Percentiles rank a stretch among this genome's conserved stretches.
These are phyloP conservation scores for Hanseniaspora uvarum DNA, from an alignment of 1,139 yeast species.

Conservation along the genomic window DNA sequence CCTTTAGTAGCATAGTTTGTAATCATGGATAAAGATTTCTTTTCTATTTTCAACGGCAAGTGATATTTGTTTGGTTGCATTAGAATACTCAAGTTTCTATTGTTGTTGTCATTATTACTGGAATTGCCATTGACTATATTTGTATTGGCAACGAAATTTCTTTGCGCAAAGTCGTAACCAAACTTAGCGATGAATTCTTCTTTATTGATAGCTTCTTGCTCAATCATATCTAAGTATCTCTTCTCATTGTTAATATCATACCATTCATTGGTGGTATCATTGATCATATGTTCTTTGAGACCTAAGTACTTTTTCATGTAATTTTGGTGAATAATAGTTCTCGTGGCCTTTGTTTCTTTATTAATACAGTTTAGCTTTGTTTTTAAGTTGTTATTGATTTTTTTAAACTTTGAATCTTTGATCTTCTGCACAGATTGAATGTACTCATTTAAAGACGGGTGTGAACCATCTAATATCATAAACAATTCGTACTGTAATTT, in stretches of 20 bases:
- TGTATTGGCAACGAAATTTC: constrained; percentile 18
- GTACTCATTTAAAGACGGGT: constrained; percentile 64
- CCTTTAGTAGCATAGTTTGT: constrained; percentile 31
- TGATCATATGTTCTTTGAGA: constrained; percentile 52
- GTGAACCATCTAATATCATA: constrained; percentile 80
- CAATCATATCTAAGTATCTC: constrained; percentile 53
- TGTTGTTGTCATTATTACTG: constrained; percentile 10
- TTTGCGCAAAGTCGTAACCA: constrained; percentile 44
- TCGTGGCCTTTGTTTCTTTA: constrained; percentile 66
- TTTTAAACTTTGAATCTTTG: constrained; percentile 56
- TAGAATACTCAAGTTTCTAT: constrained; percentile 8
- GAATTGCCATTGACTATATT: constrained; percentile 13
- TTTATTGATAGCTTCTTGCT: constrained; percentile 3
- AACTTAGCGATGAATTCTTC: constrained; percentile 7
- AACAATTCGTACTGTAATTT: constrained; percentile 73
- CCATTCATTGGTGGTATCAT: constrained; percentile 78
- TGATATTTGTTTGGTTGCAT: constrained; percentile 24
- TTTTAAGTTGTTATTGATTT: constrained; percentile 58
- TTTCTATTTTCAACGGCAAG: constrained; percentile 30
- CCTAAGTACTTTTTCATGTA: constrained; percentile 62
- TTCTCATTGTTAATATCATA: constrained; percentile 85
- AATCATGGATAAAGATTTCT: constrained; percentile 30
- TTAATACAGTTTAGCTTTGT: constrained; percentile 70
- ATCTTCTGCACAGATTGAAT: constrained; percentile 63
- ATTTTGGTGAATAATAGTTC: constrained; percentile 80